Evolutionary conservation across 176 grass and related monocot genomes (phyloP).

Genomic region (Poa pratensis): DNA sequence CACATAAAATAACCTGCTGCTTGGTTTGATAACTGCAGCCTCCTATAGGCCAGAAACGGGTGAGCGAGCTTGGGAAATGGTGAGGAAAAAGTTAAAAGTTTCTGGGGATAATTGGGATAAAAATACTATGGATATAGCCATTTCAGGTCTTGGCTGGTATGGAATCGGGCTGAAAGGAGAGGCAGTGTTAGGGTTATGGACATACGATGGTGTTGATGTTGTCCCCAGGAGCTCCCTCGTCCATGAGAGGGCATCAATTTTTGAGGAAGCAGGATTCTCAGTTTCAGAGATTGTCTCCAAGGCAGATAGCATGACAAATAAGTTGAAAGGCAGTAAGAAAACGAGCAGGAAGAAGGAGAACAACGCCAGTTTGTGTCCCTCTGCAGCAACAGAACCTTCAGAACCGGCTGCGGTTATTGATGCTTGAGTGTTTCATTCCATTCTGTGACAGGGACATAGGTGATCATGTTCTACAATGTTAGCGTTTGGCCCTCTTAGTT

Average conservation of each 20-base stretch:
- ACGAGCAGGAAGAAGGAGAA: slow-evolving; percentile 48
- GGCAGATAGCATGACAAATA: slow-evolving; percentile 71
- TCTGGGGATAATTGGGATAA: slow-evolving; percentile 72
- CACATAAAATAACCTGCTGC: background rate
- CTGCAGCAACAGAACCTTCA: background rate
- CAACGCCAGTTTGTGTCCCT: background rate
- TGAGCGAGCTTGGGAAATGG: slow-evolving; percentile 81
- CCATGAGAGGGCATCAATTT: slow-evolving; percentile 64
- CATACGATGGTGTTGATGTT: slow-evolving; percentile 82
- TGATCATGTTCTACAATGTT: background rate
- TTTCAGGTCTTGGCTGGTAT: slow-evolving; percentile 87
- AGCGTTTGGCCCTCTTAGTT: background rate
- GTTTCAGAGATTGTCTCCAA: slow-evolving; percentile 78
- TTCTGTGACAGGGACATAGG: background rate
- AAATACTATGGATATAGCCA: slow-evolving; percentile 76
- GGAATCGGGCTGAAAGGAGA: slow-evolving; percentile 79
- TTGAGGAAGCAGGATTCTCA: slow-evolving; percentile 87
- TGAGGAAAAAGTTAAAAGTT: slow-evolving; percentile 65
- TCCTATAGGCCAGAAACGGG: slow-evolving; percentile 62
- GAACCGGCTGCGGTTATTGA: slow-evolving; percentile 23
- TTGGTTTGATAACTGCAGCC: slow-evolving; percentile 62
- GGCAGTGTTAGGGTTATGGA: slow-evolving; percentile 72
- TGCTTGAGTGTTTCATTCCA: slow-evolving; percentile 36
- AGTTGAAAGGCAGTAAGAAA: slow-evolving; percentile 51
- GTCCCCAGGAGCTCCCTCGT: slow-evolving; percentile 65